A percentile compares a stretch with the other conserved stretches of the same genome.
Evolutionary conservation across 768 basidiomycete genomes (phyloP).

Genomic region (Mycena metata): DNA sequence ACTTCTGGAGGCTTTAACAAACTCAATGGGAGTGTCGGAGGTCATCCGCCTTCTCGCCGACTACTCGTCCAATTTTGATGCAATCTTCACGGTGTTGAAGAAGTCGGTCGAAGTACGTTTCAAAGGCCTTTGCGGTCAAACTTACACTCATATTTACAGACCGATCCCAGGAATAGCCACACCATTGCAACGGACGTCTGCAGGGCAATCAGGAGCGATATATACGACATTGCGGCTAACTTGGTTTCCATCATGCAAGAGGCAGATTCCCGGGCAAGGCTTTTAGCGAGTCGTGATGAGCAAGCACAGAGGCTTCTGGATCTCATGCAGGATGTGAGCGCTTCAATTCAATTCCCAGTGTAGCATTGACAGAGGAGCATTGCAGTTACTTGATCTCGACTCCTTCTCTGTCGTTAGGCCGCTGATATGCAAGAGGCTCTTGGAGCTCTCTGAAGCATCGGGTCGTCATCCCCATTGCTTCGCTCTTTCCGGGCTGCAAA

Average conservation of each 20-base stretch:
- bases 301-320: constrained; percentile 27
- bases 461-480: constrained; percentile 31
- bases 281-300: constrained; percentile 15
- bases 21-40: too few species aligned
- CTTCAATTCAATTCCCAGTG: not conserved
- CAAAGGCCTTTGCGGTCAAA: too few species aligned
- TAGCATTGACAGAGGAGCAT: not conserved
- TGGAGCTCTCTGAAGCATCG: constrained; percentile 29
- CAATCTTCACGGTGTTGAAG: too few species aligned
- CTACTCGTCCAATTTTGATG: too few species aligned
- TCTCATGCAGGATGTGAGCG: constrained; percentile 29
- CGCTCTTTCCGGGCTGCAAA: constrained; percentile 27
- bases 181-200: constrained; percentile 6
- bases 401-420: constrained; percentile 14
- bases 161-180: constrained; percentile 7
- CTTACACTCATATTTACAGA: not conserved
- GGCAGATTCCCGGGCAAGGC: not conserved
- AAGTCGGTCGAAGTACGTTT: not conserved
- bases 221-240: not conserved
- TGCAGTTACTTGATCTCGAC: constrained; percentile 25
- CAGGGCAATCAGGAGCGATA: not conserved
- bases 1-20: too few species aligned
- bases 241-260: constrained; percentile 18
- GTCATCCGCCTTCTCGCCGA: too few species aligned
- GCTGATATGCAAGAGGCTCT: constrained; percentile 23